A percentile compares a stretch with the other conserved stretches of the same genome.
These are phyloP conservation scores for Pseudocercospora fijiensis DNA, from an alignment of 2,329 filamentous ascomycete genomes.

Conservation along the genomic window DNA sequence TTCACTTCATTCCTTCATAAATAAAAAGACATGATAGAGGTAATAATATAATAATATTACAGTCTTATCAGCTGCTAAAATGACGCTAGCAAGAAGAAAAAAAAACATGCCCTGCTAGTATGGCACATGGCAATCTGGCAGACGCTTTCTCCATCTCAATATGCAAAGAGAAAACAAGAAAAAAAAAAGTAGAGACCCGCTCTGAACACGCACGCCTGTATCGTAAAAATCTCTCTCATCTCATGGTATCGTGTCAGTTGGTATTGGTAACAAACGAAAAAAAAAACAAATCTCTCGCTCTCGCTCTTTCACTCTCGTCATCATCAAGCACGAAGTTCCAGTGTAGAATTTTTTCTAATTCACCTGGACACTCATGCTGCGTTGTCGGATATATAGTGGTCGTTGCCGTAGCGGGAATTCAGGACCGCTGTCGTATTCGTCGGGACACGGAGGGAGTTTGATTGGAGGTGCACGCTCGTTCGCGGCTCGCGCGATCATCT, in stretches of 20 bases:
- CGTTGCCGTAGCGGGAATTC: background rate
- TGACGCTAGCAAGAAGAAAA: no score
- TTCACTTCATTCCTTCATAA: no score
- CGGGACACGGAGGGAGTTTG: constrained; percentile 35
- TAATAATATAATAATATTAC: no score
- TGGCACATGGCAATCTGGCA: no score
- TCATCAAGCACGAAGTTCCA: background rate
- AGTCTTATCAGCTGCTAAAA: no score
- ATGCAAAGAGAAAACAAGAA: background rate
- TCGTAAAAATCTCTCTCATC: no score
- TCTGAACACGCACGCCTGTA: background rate
- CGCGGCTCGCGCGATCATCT: constrained; percentile 36
- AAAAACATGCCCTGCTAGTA: no score
- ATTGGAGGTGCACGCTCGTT: constrained; percentile 37
- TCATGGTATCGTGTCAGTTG: constrained; percentile 3
- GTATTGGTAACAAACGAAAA: background rate
- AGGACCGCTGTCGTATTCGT: constrained; percentile 12
- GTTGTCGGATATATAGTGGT: background rate
- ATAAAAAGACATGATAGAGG: no score
- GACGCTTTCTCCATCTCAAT: background rate
- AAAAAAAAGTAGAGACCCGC: no score
- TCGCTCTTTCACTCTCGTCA: background rate
- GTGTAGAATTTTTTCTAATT: background rate
- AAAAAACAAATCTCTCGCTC: no score
- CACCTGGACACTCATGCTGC: background rate